Evolutionary conservation across 2,329 filamentous ascomycete genomes (phyloP), one percentile per base, ranked within the genome.

Genomic region (Phoma sp.): DNA sequence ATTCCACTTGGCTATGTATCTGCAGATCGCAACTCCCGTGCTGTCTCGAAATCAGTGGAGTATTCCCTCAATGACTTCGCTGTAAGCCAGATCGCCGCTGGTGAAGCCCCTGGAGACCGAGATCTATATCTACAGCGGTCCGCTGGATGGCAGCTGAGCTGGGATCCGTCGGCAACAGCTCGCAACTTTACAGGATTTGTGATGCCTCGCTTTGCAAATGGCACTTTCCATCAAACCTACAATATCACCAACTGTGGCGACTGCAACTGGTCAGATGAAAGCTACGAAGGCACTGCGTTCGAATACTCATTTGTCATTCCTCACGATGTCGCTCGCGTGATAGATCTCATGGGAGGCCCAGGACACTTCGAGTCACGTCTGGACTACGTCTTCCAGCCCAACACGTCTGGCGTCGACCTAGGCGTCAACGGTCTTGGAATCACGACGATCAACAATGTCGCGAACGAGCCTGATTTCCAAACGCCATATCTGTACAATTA

Each of bases 11-110:
- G 76, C 36, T 78, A 77, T 43, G 66, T 79, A 4, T 75, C 75
- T 25, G 74, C 66, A 35, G 71, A 68, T 61, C 66, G 69, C 2
- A 73, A 70, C 42, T 74, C 75, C 2, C 68, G 76, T 8, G 65
- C 70, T 2, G 68, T 79, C 0, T 77, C 75, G 0, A 74, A 77
- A 22, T 75, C 75, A 0, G 74, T 78, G 2, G 77, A 78, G 47
- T 79, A 78, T 55, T 67, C 75, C 0, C 65, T 78, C 6, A 78
- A 79, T 50, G 77, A 79, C 54, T 78, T 77, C 50, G 74, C 75
- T 1, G 70, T 78, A 1, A 69, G 67, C 8, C 74, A 77, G 45
- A 75, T 79, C 9, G 76, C 76, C 0, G 68, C 69, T 5, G 74
- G 73, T 3, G 64, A 75, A 30, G 70, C 76, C 3, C 78, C 79